A percentile compares a stretch with the other conserved stretches of the same genome.
These are phyloP conservation scores for Pecoramyces ruminantium DNA, from an alignment of 192 early-diverging fungal species.

Conservation along the genomic window DNA sequence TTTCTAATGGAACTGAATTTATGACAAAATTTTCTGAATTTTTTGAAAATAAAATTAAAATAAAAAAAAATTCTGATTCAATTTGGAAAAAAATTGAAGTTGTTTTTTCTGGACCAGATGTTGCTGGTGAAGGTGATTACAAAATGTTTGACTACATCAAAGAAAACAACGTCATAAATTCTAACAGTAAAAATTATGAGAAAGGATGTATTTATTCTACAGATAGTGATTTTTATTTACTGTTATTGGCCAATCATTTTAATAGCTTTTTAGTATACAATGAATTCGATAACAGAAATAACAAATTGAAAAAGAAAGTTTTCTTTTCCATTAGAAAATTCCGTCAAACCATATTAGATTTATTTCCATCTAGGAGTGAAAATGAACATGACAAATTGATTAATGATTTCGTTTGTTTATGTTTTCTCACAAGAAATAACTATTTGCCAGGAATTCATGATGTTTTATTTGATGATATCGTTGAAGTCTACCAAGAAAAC, in stretches of 20 bases:
- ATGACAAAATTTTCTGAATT: background rate
- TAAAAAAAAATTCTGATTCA: background rate
- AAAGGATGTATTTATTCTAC: background rate
- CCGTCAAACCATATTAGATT: too few relatives aligned
- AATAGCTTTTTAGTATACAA: too few relatives aligned
- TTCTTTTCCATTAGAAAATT: too few relatives aligned
- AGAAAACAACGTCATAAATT: too few relatives aligned
- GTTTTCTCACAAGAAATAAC: background rate
- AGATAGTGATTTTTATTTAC: background rate
- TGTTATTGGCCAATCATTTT: too few relatives aligned
- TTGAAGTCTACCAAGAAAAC: background rate
- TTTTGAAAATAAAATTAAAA: background rate
- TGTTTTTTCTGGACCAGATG: background rate
- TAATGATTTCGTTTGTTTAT: background rate
- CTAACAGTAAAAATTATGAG: too few relatives aligned
- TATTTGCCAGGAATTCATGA: background rate
- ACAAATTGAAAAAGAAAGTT: too few relatives aligned
- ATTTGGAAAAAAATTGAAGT: background rate
- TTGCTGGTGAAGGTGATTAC: background rate
- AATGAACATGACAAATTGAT: background rate
- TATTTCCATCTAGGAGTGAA: too few relatives aligned
- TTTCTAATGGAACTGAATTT: background rate
- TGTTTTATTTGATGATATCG: background rate
- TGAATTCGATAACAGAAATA: too few relatives aligned
- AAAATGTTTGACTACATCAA: background rate